These are phyloP conservation scores for Paramecium sexaurelia DNA, from an alignment of 73 alveolate species.

Conservation along the genomic window DNA sequence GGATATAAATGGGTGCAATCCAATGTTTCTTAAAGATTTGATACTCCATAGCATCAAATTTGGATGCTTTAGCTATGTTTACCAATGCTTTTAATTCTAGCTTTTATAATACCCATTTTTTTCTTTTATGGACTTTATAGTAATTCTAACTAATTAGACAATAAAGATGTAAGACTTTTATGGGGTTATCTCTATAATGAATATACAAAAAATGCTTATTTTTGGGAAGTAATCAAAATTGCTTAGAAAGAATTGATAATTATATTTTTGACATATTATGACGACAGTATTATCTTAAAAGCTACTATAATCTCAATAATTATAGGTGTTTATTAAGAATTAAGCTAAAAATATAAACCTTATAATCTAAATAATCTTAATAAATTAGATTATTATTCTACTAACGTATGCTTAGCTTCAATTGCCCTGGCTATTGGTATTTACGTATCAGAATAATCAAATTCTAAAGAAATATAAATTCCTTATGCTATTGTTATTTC, in stretches of 20 bases:
- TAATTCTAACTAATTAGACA: background rate
- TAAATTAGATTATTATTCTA: background rate
- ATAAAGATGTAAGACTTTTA: background rate
- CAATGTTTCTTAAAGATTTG: background rate
- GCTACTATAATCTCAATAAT: background rate
- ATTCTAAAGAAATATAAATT: background rate
- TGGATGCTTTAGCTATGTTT: background rate
- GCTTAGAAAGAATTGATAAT: background rate
- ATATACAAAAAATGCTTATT: background rate
- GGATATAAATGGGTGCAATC: background rate
- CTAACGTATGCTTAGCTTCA: background rate
- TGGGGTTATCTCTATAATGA: conserved; percentile 18
- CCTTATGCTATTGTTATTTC: background rate
- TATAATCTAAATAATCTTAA: background rate
- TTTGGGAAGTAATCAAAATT: background rate
- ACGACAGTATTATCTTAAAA: background rate
- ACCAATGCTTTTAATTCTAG: background rate
- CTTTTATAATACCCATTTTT: background rate
- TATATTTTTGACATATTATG: background rate
- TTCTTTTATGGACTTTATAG: background rate
- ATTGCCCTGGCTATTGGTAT: background rate
- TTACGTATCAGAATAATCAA: background rate
- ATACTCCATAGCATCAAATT: background rate
- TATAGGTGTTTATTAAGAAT: background rate
- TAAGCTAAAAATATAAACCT: background rate